Evolutionary conservation across 2,329 filamentous ascomycete genomes (phyloP).

Genomic region (Neofusicoccum laricinum): DNA sequence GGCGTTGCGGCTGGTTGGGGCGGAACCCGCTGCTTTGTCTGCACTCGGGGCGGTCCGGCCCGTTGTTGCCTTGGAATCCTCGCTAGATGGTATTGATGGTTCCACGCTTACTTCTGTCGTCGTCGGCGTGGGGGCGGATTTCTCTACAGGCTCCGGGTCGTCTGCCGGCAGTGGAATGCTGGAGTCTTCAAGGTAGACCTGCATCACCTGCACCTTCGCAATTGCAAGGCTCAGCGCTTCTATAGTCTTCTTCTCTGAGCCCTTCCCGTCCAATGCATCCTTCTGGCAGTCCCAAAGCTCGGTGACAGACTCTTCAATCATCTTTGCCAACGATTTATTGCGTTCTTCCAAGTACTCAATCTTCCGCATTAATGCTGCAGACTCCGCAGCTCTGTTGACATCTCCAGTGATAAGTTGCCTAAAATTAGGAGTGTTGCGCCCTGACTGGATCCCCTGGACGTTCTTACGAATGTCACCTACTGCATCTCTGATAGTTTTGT

Average conservation of each 20-base stretch:
- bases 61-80: constrained; percentile 11
- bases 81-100: constrained; percentile 19
- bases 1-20: background rate
- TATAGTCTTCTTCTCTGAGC: constrained; percentile 30
- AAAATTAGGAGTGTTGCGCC: constrained; percentile 27
- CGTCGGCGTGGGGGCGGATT: background rate
- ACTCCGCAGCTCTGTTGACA: constrained; percentile 27
- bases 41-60: background rate
- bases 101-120: background rate
- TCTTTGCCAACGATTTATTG: constrained; percentile 63
- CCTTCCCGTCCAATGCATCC: constrained; percentile 44
- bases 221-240: constrained; percentile 47
- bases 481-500: constrained; percentile 76
- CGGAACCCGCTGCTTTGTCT: constrained; percentile 15
- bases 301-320: constrained; percentile 65
- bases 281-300: constrained; percentile 61
- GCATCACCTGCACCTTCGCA: constrained; percentile 50
- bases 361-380: constrained; percentile 34
- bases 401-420: constrained; percentile 29
- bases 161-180: constrained; percentile 42
- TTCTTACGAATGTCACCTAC: constrained; percentile 77
- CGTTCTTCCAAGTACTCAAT: constrained; percentile 56
- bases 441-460: constrained; percentile 61
- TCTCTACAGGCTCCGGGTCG: constrained; percentile 28
- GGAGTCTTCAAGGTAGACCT: constrained; percentile 49